These are phyloP conservation scores for Pedinophyceae sp. DNA, from an alignment of 139 green algal species.

Conservation along the genomic window DNA sequence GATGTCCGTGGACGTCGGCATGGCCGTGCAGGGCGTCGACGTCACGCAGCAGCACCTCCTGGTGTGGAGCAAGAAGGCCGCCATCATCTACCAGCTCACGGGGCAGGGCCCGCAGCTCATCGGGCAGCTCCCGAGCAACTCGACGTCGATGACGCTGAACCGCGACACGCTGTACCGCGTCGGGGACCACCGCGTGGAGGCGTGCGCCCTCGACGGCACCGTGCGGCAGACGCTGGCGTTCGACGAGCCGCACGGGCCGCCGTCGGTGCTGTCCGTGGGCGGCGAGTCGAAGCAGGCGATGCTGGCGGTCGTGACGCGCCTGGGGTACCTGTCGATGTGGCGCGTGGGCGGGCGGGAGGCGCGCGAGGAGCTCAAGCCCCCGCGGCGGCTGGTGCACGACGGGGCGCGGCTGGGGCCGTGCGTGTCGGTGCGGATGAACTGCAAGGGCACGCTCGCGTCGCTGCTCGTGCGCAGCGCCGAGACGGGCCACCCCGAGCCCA, in stretches of 20 bases:
- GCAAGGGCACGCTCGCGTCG: conserved; percentile 30
- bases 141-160: conserved; percentile 39
- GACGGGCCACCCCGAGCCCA: too few species aligned
- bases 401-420: conserved; percentile 10
- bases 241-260: conserved; percentile 24
- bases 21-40: neutral
- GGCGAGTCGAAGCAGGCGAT: too few species aligned
- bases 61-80: neutral
- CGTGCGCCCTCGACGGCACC: conserved; percentile 32
- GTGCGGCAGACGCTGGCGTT: conserved; percentile 40
- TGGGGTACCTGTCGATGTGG: conserved; percentile 27
- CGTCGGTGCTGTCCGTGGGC: conserved; percentile 19
- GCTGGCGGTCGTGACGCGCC: conserved; percentile 25
- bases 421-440: conserved; percentile 29
- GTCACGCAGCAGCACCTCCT: neutral
- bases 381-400: neutral
- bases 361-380: conserved; percentile 28
- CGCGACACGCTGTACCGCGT: conserved; percentile 33
- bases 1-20: neutral
- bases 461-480: neutral
- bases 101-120: neutral
- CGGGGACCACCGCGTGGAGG: conserved; percentile 24
- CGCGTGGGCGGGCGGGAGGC: conserved; percentile 36
- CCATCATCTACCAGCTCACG: neutral
- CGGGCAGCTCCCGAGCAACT: too few species aligned